Conservation (phyloP, 106 monocot species). For the Amphibolis antarctica region DNA sequence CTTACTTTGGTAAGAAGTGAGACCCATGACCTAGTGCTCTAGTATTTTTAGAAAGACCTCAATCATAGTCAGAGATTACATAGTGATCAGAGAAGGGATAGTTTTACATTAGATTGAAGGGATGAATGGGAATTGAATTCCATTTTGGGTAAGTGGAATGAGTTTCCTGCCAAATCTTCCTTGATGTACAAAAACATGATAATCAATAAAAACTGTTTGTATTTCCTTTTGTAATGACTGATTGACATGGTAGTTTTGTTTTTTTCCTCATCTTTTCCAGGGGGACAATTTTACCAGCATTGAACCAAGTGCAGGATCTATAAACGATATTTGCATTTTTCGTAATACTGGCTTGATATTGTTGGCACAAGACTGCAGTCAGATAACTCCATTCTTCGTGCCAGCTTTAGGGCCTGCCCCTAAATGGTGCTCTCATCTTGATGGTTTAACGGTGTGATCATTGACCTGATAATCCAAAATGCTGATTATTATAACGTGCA, state of each 20-base stretch:
- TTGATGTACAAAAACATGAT: too few relatives aligned
- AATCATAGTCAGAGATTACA: too few relatives aligned
- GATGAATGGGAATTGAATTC: too few relatives aligned
- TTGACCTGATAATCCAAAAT: not conserved
- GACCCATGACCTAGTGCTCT: too few relatives aligned
- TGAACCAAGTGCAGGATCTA: slow-evolving; percentile 56
- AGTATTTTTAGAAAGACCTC: too few relatives aligned
- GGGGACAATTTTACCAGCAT: slow-evolving; percentile 78
- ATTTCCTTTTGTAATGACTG: not conserved
- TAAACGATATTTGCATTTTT: slow-evolving; percentile 82
- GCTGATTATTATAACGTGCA: not conserved
- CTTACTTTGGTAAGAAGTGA: too few relatives aligned
- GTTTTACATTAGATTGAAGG: too few relatives aligned
- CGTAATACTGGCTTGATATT: slow-evolving; percentile 77
- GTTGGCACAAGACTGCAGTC: slow-evolving; percentile 64
- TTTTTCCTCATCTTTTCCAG: slow-evolving; percentile 24
- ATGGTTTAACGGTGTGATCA: slow-evolving; percentile 53
- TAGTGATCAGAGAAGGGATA: too few relatives aligned
- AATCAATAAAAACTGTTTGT: too few relatives aligned
- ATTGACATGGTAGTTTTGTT: too few relatives aligned
- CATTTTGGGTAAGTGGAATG: too few relatives aligned
- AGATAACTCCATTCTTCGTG: slow-evolving; percentile 80
- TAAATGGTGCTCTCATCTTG: slow-evolving; percentile 84
- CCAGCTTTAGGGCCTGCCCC: slow-evolving; percentile 89
- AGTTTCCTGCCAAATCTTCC: too few relatives aligned